These are phyloP conservation scores for Ceratocystis alfenasii DNA, from an alignment of 2,329 filamentous ascomycete genomes.

Conservation along the genomic window DNA sequence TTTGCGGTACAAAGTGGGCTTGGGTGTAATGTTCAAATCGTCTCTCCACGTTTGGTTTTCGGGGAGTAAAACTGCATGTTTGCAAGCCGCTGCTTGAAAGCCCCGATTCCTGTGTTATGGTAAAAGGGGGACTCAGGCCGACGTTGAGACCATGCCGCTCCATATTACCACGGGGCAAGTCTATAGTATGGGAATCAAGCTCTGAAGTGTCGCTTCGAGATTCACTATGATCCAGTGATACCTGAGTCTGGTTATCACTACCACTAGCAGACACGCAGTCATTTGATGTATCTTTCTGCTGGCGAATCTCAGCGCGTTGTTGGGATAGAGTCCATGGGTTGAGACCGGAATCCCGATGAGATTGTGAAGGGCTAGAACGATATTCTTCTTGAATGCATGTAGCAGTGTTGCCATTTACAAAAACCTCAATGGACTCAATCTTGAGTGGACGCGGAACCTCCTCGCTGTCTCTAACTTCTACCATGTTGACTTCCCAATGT, in stretches of 20 bases:
- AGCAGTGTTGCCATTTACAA: not conserved
- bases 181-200: not conserved
- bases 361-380: not conserved
- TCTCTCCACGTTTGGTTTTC: not conserved
- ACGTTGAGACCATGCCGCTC: not conserved
- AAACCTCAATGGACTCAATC: not conserved
- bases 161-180: not conserved
- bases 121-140: not conserved
- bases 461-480: not conserved
- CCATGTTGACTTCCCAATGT: slow-evolving; percentile 19
- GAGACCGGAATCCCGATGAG: not conserved
- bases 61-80: not conserved
- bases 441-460: slow-evolving; percentile 5
- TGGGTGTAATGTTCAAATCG: not conserved
- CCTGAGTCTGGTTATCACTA: not conserved
- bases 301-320: not conserved
- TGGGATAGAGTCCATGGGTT: slow-evolving; percentile 15
- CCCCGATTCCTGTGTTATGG: not conserved
- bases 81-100: not conserved
- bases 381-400: not conserved
- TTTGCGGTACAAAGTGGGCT: not conserved
- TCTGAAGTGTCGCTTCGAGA: not conserved
- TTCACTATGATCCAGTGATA: not conserved
- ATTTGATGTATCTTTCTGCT: not conserved
- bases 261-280: not conserved